Percentiles rank a stretch among this genome's conserved stretches.
Evolutionary conservation across 2,329 filamentous ascomycete genomes (phyloP).

Genomic region (Ophiostoma angusticollis): DNA sequence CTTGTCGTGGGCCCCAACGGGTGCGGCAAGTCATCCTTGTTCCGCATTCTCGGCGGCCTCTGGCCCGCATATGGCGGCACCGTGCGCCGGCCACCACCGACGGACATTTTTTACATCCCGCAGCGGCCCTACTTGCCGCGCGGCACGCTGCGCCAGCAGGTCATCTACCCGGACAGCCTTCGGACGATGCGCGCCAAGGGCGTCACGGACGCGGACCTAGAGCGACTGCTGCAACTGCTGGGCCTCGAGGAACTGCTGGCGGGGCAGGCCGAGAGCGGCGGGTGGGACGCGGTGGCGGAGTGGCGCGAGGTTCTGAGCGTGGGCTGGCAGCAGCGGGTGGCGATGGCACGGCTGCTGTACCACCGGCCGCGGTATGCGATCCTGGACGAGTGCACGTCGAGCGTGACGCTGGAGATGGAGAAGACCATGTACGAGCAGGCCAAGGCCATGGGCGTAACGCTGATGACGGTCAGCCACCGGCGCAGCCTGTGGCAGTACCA

Average conservation of each 20-base stretch:
- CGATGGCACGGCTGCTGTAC: slow-evolving; percentile 93
- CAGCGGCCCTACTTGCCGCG: slow-evolving; percentile 88
- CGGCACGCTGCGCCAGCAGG: slow-evolving; percentile 86
- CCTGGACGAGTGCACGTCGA: slow-evolving; percentile 90
- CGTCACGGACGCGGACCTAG: slow-evolving; percentile 68
- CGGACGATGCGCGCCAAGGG: slow-evolving; percentile 78
- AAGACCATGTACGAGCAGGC: slow-evolving; percentile 95
- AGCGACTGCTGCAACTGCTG: slow-evolving; percentile 62
- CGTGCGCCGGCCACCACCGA: slow-evolving; percentile 80
- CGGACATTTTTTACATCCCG: slow-evolving; percentile 95
- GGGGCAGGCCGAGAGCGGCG: slow-evolving; percentile 42
- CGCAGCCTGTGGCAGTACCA: slow-evolving; percentile 95
- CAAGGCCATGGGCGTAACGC: slow-evolving; percentile 77
- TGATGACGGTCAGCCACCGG: slow-evolving; percentile 93
- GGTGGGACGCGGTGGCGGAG: slow-evolving; percentile 90
- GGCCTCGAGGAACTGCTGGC: slow-evolving; percentile 75
- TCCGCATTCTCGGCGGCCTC: slow-evolving; percentile 87
- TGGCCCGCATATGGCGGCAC: slow-evolving; percentile 97
- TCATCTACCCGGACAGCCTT: slow-evolving; percentile 86
- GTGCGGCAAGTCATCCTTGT: slow-evolving; percentile 90
- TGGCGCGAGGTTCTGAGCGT: slow-evolving; percentile 92
- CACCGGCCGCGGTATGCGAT: slow-evolving; percentile 89
- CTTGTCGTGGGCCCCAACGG: slow-evolving; percentile 94
- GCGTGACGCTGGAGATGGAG: slow-evolving; percentile 89
- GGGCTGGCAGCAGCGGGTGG: slow-evolving; percentile 87